A percentile compares a stretch with the other conserved stretches of the same genome.
Evolutionary conservation across 441 rosid species (phyloP).

Genomic region (Gossypium schwendimanii): DNA sequence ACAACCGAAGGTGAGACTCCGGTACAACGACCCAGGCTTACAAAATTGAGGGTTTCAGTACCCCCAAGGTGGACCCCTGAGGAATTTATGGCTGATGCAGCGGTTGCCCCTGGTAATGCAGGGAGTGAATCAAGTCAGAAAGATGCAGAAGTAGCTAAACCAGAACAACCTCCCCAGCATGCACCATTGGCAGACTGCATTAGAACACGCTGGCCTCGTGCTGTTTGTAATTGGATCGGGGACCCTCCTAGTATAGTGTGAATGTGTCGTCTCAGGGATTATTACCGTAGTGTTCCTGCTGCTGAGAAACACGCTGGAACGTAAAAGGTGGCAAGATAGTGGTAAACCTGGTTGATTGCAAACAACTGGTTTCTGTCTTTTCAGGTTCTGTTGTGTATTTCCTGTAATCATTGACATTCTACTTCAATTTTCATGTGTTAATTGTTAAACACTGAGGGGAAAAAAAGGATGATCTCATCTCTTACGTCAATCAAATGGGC

Average conservation of each 20-base stretch:
- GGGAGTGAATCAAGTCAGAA: slow-evolving; percentile 31
- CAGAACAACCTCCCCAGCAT: slow-evolving; percentile 65
- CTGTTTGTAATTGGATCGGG: slow-evolving; percentile 80
- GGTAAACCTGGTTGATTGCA: slow-evolving; percentile 6
- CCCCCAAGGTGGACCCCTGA: slow-evolving; percentile 98
- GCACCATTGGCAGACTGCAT: slow-evolving; percentile 91
- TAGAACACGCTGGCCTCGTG: slow-evolving; percentile 91
- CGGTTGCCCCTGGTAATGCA: slow-evolving; percentile 32
- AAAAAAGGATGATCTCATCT: background rate
- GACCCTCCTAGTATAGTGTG: slow-evolving; percentile 95
- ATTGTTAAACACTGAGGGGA: slow-evolving; percentile 9
- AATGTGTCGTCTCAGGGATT: background rate
- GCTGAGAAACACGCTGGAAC: slow-evolving; percentile 9
- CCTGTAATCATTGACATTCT: slow-evolving; percentile 18
- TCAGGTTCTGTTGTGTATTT: slow-evolving; percentile 20
- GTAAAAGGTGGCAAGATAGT: slow-evolving; percentile 1
- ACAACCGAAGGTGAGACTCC: slow-evolving; percentile 46
- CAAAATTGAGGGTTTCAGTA: slow-evolving; percentile 78
- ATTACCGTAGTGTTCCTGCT: background rate
- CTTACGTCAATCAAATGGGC: slow-evolving; percentile 20
- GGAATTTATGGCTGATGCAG: slow-evolving; percentile 73
- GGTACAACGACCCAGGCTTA: slow-evolving; percentile 82
- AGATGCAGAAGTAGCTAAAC: slow-evolving; percentile 52
- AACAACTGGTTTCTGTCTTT: background rate
- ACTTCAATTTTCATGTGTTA: slow-evolving; percentile 26